Base-by-base conservation (phyloP, 2,329 filamentous ascomycete genomes). In the Exophiala lecanii-corni region DNA sequence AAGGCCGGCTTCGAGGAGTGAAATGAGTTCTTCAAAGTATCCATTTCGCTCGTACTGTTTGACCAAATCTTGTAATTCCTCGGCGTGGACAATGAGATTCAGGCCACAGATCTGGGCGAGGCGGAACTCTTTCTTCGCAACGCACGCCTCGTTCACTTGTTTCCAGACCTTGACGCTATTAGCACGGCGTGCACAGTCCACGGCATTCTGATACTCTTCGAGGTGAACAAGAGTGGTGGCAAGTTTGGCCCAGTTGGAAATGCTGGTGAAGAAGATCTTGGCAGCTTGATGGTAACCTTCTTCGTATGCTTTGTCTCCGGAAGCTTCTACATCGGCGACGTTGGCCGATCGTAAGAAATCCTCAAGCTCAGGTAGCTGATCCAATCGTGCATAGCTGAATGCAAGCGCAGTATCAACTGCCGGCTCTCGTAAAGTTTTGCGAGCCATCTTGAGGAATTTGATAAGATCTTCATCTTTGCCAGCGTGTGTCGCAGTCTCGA, bases 131-230 rank as follows among this genome's bases (percentile, higher is more conserved):
- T 95, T 97, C 81, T 97, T 98, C 50, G 79, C 81, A 54, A 98
- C 86, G 62, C 92, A 98, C 16, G 91, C 92, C 62, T 88, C 85
- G 69, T 97, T 94, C 56, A 98, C 92, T 69, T 98, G 87, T 70
- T 92, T 94, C 92, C 92, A 98, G 39, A 98, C 92, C 74, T 94
- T 96, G 69, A 96, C 89, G 68, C 88, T 97, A 75, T 97, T 98
- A 58, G 92, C 92, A 72, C 98, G 97, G 64, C 92, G 86, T 18
- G 94, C 92, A 60, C 89, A 96, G 65, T 98, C 92, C 31, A 98
- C 92, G 34, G 92, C 92, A 57, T 88, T 88, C 68, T 98, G 94
- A 72, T 98, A 97, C 57, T 98, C 92, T 54, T 83, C 85, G 5
- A 98, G 81, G 65, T 97, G 89, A n/a, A 98, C 92, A 48, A 97